Conservation (phyloP, 2,329 filamentous ascomycete species). For the Aspergillus sp. region DNA sequence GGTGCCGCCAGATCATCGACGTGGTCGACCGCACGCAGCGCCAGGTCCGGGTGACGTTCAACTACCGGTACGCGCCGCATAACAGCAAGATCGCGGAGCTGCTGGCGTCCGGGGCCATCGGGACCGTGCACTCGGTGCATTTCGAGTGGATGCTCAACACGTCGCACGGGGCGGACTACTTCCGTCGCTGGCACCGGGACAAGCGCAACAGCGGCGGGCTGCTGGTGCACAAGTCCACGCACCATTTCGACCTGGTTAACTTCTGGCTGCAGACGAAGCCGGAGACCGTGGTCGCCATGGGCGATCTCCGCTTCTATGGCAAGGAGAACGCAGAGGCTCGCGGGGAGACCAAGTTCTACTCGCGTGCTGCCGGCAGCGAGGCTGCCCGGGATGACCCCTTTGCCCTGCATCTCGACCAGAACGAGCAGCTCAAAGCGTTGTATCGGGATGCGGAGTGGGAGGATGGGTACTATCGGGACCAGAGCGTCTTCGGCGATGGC, state of each 20-base stretch:
- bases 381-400: conserved; percentile 57
- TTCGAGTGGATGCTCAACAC: conserved; percentile 66
- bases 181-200: conserved; percentile 63
- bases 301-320: conserved; percentile 61
- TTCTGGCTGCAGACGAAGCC: conserved; percentile 61
- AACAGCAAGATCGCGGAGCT: conserved; percentile 61
- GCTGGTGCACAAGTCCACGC: conserved; percentile 62
- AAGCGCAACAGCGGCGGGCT: conserved; percentile 60
- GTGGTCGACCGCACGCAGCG: conserved; percentile 52
- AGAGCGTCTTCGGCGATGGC: conserved; percentile 62
- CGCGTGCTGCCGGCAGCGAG: conserved; percentile 51
- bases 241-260: conserved; percentile 64
- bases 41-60: conserved; percentile 60
- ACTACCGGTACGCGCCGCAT: conserved; percentile 66
- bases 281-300: conserved; percentile 57
- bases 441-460: conserved; percentile 64
- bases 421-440: conserved; percentile 56
- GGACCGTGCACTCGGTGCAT: conserved; percentile 57
- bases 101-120: conserved; percentile 55
- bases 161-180: conserved; percentile 62
- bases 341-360: conserved; percentile 49
- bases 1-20: conserved; percentile 55
- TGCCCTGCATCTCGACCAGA: conserved; percentile 55
- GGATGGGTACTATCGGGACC: conserved; percentile 61
- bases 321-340: conserved; percentile 59